A percentile compares a stretch with the other conserved stretches of the same genome.
phyloP scores from a whole-genome alignment of 2,329 filamentous ascomycete genomes.

The Tolypocladium tundrense region DNA sequence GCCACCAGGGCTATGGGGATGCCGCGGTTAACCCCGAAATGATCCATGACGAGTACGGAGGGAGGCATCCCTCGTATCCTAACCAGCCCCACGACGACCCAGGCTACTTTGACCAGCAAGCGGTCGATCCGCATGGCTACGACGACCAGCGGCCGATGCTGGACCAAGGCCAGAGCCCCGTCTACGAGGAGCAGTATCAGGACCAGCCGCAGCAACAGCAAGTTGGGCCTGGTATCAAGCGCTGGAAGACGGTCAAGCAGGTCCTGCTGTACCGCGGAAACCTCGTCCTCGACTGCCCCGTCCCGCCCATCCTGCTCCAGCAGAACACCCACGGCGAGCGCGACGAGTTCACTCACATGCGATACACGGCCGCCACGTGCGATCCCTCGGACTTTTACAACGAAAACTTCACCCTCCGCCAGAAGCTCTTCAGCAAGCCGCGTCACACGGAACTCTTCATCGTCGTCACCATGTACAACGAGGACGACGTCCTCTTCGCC shows the following conservation, averaged over 20 bases:
- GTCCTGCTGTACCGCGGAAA: constrained; percentile 97
- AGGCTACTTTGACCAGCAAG: constrained; percentile 38
- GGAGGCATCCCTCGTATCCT: constrained; percentile 26
- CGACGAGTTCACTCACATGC: constrained; percentile 85
- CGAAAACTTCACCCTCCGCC: constrained; percentile 82
- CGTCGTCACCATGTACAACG: constrained; percentile 97
- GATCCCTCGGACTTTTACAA: constrained; percentile 83
- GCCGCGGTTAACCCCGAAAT: constrained; percentile 73
- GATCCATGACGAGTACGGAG: constrained; percentile 56
- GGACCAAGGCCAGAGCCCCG: constrained; percentile 39
- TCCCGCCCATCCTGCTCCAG: constrained; percentile 77
- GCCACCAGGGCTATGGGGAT: constrained; percentile 44
- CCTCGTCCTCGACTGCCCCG: constrained; percentile 90
- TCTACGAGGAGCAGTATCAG: constrained; percentile 30
- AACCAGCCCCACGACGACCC: constrained; percentile 61
- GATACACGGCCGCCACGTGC: constrained; percentile 90
- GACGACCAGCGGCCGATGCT: constrained; percentile 73
- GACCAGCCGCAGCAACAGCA: constrained; percentile 27
- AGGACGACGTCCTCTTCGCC: constrained; percentile 92
- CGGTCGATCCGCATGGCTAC: constrained; percentile 42
- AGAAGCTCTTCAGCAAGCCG: constrained; percentile 84
- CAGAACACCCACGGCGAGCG: constrained; percentile 86
- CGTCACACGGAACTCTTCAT: constrained; percentile 93
- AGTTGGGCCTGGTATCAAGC: constrained; percentile 46
- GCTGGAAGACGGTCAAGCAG: constrained; percentile 98